Base-by-base conservation (phyloP, 2,329 filamentous ascomycete genomes). In the Fusarium sp. region DNA sequence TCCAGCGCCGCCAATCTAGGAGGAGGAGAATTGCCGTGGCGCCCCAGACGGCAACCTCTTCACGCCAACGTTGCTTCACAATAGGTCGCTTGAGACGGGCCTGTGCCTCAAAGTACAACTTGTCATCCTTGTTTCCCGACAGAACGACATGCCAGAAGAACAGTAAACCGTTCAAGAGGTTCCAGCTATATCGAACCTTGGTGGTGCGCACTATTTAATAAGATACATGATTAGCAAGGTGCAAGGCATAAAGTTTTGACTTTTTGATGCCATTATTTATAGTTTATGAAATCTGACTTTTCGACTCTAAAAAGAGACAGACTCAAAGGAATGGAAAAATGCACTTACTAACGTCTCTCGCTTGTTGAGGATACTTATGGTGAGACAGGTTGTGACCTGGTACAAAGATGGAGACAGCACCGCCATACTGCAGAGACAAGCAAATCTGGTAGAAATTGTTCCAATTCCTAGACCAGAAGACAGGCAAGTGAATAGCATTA, bases 291-390 rank as follows among this genome's bases (percentile, higher is more conserved):
- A 33, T n/a, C 4, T 33, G 43, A 9, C 9, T 26, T 9, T 26
- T 6, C 20, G 7, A 15, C 21, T 8, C n/a, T 12, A 18, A 21
- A 20, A 21, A 28, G 9, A 18, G 3, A 3, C 20, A 23, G 16
- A 13, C 13, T 15, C 5, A 18, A 13, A 12, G 4, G 42, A 26
- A 42, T 37, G 13, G 16, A 23, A 6, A 18, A 18, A 33, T 38
- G 46, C 28, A 64, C 61, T 64, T 35, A 64, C 61, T 64, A 8
- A 64, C 61, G 23, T 64, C 61, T 18, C 39, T 23, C 26, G 61
- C 61, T 26, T 64, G 61, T n/a, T 64, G 61, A 20, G 61, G 59
- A 21, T 64, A 64, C 41, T 64, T 64, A 38, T 64, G 61, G n/a
- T 64, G 61, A 23, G 61, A 64, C 6, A 64, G 15, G 24, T 64